Evolutionary conservation across 495 filamentous ascomycete genomes (phyloP).

Genomic region (Tuber microsphaerosporum): DNA sequence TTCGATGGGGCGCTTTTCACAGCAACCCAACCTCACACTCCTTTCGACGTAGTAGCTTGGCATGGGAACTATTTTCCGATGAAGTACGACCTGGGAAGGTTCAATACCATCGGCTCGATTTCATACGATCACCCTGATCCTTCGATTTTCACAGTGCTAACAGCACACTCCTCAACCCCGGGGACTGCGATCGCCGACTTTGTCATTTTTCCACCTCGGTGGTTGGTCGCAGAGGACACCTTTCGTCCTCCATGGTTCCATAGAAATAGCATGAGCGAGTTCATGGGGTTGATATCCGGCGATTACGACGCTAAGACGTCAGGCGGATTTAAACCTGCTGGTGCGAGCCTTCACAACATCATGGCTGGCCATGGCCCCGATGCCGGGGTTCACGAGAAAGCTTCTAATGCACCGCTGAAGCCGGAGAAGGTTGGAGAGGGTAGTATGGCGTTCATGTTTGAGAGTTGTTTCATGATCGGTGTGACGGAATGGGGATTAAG

Average conservation of each 20-base stretch:
- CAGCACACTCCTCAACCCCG: constrained; percentile 53
- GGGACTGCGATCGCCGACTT: constrained; percentile 76
- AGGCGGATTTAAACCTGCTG: constrained; percentile 56
- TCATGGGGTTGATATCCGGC: constrained; percentile 69
- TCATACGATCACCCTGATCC: constrained; percentile 77
- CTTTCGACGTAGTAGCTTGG: constrained; percentile 81
- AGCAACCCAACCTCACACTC: constrained; percentile 58
- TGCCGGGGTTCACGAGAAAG: constrained; percentile 59
- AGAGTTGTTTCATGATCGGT: constrained; percentile 73
- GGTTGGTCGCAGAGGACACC: constrained; percentile 69
- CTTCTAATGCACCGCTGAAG: constrained; percentile 50
- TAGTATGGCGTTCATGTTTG: constrained; percentile 62
- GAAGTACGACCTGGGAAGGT: constrained; percentile 79
- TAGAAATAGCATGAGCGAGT: constrained; percentile 78
- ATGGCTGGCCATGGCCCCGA: constrained; percentile 57
- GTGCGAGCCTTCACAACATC: constrained; percentile 54
- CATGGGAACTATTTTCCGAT: constrained; percentile 73
- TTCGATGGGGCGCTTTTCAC: constrained; percentile 66
- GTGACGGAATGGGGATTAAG: constrained; percentile 87
- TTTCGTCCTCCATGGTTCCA: constrained; percentile 82
- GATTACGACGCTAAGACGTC: constrained; percentile 56
- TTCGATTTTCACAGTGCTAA: constrained; percentile 73
- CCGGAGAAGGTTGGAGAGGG: constrained; percentile 52
- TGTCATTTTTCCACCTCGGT: constrained; percentile 75
- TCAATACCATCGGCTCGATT: constrained; percentile 67